A percentile compares a stretch with the other conserved stretches of the same genome.
phyloP scores from a whole-genome alignment of 306 rosid genomes.

The Castanea sativa region DNA sequence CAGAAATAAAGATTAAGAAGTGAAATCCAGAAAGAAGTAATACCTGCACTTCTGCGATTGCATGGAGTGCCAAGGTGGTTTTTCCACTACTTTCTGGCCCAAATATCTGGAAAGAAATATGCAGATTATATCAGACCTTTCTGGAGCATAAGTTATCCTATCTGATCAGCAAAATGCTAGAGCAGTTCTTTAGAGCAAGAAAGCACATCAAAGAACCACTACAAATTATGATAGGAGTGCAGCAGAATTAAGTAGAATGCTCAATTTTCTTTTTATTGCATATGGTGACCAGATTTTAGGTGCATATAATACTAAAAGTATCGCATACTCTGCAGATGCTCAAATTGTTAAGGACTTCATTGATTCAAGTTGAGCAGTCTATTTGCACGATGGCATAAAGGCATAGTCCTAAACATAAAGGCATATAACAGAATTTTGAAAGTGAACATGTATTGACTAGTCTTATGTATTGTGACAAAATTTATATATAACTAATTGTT shows the following conservation, averaged over 20 bases:
- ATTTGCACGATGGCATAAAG: background rate
- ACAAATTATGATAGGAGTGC: background rate
- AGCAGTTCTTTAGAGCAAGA: background rate
- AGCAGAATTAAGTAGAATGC: background rate
- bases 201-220: background rate
- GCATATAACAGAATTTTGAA: too few species aligned
- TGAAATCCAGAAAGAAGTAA: slow-evolving; percentile 20
- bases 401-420: background rate
- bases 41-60: slow-evolving; percentile 98
- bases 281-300: background rate
- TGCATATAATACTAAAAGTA: background rate
- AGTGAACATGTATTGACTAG: background rate
- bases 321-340: background rate
- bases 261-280: background rate
- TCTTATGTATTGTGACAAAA: background rate
- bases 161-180: background rate
- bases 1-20: slow-evolving; percentile 4
- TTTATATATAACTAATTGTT: background rate
- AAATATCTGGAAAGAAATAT: slow-evolving; percentile 57
- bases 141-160: background rate
- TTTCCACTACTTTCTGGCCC: slow-evolving; percentile 99
- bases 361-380: background rate
- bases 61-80: slow-evolving; percentile 97
- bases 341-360: background rate
- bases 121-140: slow-evolving; percentile 16